Conservation (phyloP, 495 filamentous ascomycete species). For the Aspergillus diversus region DNA sequence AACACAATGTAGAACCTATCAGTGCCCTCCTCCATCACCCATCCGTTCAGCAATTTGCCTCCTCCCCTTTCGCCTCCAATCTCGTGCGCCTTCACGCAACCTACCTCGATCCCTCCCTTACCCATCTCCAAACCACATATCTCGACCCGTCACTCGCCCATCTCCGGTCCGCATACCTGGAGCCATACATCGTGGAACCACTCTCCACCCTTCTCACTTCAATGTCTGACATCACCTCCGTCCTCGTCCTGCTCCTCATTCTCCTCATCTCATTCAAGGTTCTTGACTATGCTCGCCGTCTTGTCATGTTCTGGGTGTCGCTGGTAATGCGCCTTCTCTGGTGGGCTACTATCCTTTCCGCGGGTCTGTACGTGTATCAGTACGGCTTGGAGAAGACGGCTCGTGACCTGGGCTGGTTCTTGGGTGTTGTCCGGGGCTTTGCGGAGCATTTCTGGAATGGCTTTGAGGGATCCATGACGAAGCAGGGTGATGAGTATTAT, state of each 20-base stretch:
- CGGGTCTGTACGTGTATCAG: constrained; percentile 61
- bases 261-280: constrained; percentile 67
- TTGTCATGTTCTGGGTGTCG: constrained; percentile 74
- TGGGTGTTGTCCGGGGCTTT: constrained; percentile 59
- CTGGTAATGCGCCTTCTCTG: constrained; percentile 61
- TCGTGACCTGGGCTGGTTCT: constrained; percentile 60
- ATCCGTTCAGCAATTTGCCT: constrained; percentile 32
- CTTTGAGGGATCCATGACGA: constrained; percentile 3
- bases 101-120: constrained; percentile 46
- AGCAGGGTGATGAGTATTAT: constrained; percentile 2
- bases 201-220: constrained; percentile 53
- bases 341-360: constrained; percentile 56
- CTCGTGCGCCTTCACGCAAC: constrained; percentile 37
- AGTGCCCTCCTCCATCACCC: constrained; percentile 21
- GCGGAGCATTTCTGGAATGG: constrained; percentile 50
- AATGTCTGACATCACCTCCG: constrained; percentile 62
- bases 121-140: constrained; percentile 41
- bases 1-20: neutral
- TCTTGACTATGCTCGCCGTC: constrained; percentile 65
- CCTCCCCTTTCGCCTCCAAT: constrained; percentile 22
- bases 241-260: constrained; percentile 57
- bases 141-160: constrained; percentile 46
- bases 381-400: constrained; percentile 64
- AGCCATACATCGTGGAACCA: constrained; percentile 33
- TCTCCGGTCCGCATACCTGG: constrained; percentile 41